Evolutionary conservation across 345 rosid genomes (phyloP).

Genomic region (Euphorbia lathyris): DNA sequence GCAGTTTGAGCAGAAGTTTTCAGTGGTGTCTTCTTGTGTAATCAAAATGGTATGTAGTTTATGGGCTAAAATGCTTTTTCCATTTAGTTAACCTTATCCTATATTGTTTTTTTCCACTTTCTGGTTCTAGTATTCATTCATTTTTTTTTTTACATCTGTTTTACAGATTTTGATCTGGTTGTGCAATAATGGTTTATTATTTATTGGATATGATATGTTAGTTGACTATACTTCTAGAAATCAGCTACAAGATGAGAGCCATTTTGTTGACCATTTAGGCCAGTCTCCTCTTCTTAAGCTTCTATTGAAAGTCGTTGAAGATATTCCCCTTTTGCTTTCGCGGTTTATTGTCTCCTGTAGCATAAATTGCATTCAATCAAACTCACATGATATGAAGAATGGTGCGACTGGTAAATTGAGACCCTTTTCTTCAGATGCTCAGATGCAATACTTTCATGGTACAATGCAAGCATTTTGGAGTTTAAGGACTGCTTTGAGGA

Average conservation of each 20-base stretch:
- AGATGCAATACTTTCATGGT: conserved; percentile 37
- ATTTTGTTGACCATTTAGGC: conserved; percentile 39
- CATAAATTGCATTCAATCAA: conserved; percentile 37
- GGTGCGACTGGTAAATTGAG: conserved; percentile 32
- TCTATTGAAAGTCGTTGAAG: conserved; percentile 38
- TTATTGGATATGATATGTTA: conserved; percentile 53
- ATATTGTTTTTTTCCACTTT: neutral
- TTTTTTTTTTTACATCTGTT: conserved; percentile 19
- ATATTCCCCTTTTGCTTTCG: conserved; percentile 47
- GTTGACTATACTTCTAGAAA: conserved; percentile 38
- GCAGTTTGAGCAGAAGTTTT: conserved; percentile 57
- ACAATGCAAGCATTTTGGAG: conserved; percentile 39
- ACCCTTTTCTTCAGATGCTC: conserved; percentile 36
- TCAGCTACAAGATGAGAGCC: conserved; percentile 34
- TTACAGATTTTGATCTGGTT: conserved; percentile 48
- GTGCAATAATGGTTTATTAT: conserved; percentile 45
- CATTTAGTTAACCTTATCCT: conserved; percentile 5
- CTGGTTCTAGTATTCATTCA: conserved; percentile 14
- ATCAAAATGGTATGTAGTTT: conserved; percentile 51
- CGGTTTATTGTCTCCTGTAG: conserved; percentile 59
- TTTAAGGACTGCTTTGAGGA: conserved; percentile 42
- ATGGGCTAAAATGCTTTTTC: conserved; percentile 1
- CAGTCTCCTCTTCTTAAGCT: conserved; percentile 41
- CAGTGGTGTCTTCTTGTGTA: conserved; percentile 48
- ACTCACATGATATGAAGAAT: conserved; percentile 32